phyloP scores from a whole-genome alignment of 768 basidiomycete species.

The Russula abietina region DNA sequence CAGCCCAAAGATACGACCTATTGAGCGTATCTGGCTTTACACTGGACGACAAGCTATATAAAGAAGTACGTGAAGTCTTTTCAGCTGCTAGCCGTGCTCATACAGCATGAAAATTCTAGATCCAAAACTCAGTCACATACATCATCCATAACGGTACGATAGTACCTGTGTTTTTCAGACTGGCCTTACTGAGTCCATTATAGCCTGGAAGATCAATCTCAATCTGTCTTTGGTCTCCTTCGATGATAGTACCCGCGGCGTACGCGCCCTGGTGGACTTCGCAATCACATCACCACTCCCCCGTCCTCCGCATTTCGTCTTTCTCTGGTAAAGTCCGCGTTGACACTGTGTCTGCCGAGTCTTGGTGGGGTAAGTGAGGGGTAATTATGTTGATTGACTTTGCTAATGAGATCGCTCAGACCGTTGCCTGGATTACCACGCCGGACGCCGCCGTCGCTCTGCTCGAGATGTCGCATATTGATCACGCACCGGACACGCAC shows the following conservation, averaged over 20 bases:
- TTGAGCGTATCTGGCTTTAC: slow-evolving; percentile 21
- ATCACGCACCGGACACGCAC: slow-evolving; percentile 6
- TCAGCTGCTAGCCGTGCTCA: neutral
- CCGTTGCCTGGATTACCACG: slow-evolving; percentile 29
- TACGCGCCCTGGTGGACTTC: slow-evolving; percentile 26
- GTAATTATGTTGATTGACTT: neutral
- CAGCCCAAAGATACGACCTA: slow-evolving; percentile 43
- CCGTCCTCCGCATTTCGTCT: slow-evolving; percentile 23
- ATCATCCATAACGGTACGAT: slow-evolving; percentile 26
- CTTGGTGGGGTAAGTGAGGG: slow-evolving; percentile 21
- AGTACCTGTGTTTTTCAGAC: neutral
- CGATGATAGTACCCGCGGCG: slow-evolving; percentile 24
- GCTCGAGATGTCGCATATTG: slow-evolving; percentile 27
- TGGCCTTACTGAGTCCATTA: neutral
- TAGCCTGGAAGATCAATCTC: slow-evolving; percentile 28
- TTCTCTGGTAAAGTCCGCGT: slow-evolving; percentile 26
- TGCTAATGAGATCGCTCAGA: slow-evolving; percentile 6
- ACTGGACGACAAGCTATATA: slow-evolving; percentile 13
- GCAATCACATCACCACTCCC: slow-evolving; percentile 22
- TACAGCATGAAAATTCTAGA: neutral
- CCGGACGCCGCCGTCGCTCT: slow-evolving; percentile 27
- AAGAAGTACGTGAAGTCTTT: slow-evolving; percentile 12
- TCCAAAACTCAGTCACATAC: slow-evolving; percentile 22
- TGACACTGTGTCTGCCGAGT: slow-evolving; percentile 25
- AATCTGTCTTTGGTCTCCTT: slow-evolving; percentile 26